Evolutionary conservation across 1,284 basidiomycete genomes (phyloP).

Genomic region (Marasmius oreades): DNA sequence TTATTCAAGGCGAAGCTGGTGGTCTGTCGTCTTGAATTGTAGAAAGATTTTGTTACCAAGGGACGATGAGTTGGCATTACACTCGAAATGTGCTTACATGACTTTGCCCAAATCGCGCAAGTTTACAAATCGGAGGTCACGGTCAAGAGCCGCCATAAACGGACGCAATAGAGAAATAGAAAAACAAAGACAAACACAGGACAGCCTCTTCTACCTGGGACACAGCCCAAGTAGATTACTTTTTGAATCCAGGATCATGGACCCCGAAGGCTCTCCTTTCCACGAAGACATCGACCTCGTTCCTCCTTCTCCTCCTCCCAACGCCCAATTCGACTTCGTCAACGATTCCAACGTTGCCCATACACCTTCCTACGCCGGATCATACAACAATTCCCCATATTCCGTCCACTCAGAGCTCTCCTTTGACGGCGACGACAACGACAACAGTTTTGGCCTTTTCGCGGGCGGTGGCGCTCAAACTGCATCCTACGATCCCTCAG

Average conservation of each 20-base stretch:
- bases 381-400: conserved; percentile 61
- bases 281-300: conserved; percentile 17
- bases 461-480: conserved; percentile 20
- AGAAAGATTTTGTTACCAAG: no score
- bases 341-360: conserved; percentile 21
- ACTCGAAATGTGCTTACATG: no score
- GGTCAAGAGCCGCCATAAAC: no score
- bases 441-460: conserved; percentile 31
- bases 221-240: no score
- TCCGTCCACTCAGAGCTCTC: conserved; percentile 63
- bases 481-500: conserved; percentile 54
- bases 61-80: no score
- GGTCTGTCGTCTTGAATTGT: no score
- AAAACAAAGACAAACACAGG: no score
- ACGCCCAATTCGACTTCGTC: conserved; percentile 17
- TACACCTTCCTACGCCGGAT: conserved; percentile 35
- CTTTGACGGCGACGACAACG: conserved; percentile 43
- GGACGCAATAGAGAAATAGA: no score
- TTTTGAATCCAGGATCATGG: neutral
- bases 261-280: neutral
- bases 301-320: conserved; percentile 19
- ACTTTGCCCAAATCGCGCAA: no score
- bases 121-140: no score
- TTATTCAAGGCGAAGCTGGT: no score
- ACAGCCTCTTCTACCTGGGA: neutral